phyloP scores from a whole-genome alignment of 2,329 filamentous ascomycete species.

The Apiospora aurea region DNA sequence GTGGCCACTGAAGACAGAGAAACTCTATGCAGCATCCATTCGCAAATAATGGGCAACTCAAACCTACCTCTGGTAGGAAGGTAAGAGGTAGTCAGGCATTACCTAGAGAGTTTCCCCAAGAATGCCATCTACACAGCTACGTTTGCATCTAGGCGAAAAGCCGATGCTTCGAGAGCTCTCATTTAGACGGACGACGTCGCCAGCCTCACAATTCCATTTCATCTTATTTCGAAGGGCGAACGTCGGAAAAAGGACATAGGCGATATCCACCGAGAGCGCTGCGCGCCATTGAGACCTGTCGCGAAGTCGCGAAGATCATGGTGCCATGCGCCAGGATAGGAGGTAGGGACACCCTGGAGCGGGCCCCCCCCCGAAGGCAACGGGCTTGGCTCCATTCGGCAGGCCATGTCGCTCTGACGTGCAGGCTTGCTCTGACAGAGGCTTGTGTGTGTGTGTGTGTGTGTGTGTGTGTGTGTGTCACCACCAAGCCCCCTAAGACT shows the following conservation, averaged over 20 bases:
- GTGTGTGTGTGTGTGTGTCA: background rate
- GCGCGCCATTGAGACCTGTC: background rate
- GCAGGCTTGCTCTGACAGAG: background rate
- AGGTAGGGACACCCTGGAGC: background rate
- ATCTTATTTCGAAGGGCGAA: background rate
- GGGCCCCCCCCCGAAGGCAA: background rate
- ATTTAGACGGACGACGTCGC: too few relatives aligned
- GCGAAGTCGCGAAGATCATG: background rate
- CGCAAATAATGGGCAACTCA: background rate
- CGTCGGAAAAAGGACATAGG: background rate
- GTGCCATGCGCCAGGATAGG: constrained; percentile 8
- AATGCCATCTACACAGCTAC: background rate
- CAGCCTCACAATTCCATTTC: background rate
- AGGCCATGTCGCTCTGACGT: constrained; percentile 5
- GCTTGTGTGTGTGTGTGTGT: constrained; percentile 4
- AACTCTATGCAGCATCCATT: constrained; percentile 5
- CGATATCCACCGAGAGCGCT: background rate
- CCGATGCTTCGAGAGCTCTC: too few relatives aligned
- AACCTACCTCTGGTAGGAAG: background rate
- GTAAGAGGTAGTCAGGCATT: background rate
- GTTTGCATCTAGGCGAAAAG: background rate
- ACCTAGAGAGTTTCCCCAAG: background rate
- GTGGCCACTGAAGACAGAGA: background rate
- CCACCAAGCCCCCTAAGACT: background rate
- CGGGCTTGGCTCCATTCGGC: constrained; percentile 1